A percentile compares a stretch with the other conserved stretches of the same genome.
Evolutionary conservation across 1,284 basidiomycete species (phyloP).

Genomic region (Phaffia rhodozyma): DNA sequence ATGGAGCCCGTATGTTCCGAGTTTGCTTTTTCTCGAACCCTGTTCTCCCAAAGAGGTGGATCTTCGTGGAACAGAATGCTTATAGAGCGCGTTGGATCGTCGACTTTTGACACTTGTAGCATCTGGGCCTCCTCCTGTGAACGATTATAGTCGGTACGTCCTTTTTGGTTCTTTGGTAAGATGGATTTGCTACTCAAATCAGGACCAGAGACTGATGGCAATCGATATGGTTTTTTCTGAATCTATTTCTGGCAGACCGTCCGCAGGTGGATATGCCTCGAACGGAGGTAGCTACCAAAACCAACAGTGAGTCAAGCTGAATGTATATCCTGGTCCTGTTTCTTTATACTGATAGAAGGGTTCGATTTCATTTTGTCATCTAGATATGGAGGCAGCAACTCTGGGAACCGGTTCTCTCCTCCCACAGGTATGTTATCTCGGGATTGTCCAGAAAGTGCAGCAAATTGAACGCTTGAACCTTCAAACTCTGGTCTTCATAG

Average conservation of each 20-base stretch:
- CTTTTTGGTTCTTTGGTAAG: neutral
- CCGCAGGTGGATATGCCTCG: too few species aligned
- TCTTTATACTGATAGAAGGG: too few species aligned
- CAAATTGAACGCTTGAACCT: too few species aligned
- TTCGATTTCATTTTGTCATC: neutral
- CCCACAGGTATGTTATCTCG: neutral
- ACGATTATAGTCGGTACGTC: neutral
- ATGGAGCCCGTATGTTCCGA: slow-evolving; percentile 34
- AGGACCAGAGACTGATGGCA: too few species aligned
- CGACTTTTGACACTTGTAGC: neutral
- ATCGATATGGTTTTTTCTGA: too few species aligned
- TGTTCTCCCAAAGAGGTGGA: neutral
- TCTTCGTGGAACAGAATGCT: too few species aligned
- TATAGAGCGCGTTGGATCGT: neutral
- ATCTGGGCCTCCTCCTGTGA: neutral
- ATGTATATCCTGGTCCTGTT: too few species aligned
- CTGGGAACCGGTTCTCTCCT: neutral
- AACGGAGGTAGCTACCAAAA: too few species aligned
- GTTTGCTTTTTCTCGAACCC: neutral
- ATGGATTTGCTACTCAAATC: too few species aligned
- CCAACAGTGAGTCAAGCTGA: too few species aligned
- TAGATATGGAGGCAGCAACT: neutral
- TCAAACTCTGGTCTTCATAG: slow-evolving; percentile 19
- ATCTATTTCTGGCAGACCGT: too few species aligned
- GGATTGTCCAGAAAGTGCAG: slow-evolving; percentile 18